Conservation (phyloP, 345 rosid species). For the thale cress (Arabidopsis thaliana) region DNA sequence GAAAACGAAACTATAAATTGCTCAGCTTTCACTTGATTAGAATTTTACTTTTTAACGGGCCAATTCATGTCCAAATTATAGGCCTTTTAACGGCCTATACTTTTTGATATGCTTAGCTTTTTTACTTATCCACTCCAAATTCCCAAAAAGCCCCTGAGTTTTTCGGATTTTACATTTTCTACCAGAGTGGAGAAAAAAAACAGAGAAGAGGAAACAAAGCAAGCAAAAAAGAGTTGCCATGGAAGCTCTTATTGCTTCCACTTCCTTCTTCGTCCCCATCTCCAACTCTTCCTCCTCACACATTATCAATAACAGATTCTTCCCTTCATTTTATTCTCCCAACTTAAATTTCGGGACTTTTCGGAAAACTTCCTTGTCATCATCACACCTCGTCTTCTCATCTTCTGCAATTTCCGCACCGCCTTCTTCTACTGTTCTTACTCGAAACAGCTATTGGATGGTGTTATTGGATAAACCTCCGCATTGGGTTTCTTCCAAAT, state of each 20-base stretch:
- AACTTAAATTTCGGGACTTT: conserved; percentile 23
- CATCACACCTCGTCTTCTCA: conserved; percentile 43
- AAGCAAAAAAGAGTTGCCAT: conserved; percentile 21
- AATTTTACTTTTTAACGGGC: no score
- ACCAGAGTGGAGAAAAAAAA: neutral
- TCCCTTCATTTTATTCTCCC: conserved; percentile 16
- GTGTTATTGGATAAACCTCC: conserved; percentile 68
- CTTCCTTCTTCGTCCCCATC: conserved; percentile 26
- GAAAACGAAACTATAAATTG: no score
- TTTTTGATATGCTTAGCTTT: no score
- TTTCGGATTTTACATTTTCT: neutral
- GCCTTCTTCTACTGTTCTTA: conserved; percentile 36
- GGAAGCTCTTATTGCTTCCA: conserved; percentile 45
- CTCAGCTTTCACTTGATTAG: no score
- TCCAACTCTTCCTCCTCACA: conserved; percentile 26
- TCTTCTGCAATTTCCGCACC: conserved; percentile 40
- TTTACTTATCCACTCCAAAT: neutral
- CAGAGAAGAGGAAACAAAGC: neutral
- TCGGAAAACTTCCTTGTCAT: conserved; percentile 16
- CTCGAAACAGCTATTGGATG: conserved; percentile 57
- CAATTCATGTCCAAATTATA: no score
- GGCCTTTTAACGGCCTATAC: no score
- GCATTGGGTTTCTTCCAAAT: conserved; percentile 51
- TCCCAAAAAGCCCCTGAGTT: neutral
- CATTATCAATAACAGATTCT: conserved; percentile 1